Evolutionary conservation across 2,329 filamentous ascomycete genomes (phyloP), one percentile per base, ranked within the genome.

Genomic region (Aurifilum marmelostoma): DNA sequence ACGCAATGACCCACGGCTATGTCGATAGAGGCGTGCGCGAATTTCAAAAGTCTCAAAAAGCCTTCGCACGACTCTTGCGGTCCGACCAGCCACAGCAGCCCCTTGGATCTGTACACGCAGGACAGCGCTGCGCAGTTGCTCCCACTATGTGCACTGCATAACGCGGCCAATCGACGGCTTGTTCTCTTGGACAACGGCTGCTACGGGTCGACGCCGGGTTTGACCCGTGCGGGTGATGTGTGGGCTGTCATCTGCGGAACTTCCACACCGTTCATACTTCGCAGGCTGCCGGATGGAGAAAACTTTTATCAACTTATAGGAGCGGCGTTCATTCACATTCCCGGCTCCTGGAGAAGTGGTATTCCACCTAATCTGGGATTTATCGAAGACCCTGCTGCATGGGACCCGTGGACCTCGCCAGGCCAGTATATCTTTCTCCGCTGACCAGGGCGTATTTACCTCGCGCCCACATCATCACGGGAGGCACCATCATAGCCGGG

Each of bases 281-380:
- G 67, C n/a, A 50, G n/a, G 16, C 34, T 64, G 50, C 37, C 56
- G 43, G 56, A 71, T 66, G 4, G 73, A 66, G 8, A 78, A 72
- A 14, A 82, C 73, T 16, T 80, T 74, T 4, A 74, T 69, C 0
- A 81, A 79, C 41, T 86, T 76, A 43, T 84, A 74, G 52, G 78
- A 73, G 39, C 63, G 7, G 41, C 27, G 5, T 62, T n/a, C 37
- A 3, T 68, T 9, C 24, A 52, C 11, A 56, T 56, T n/a, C 7
- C 47, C 16, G 21, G 32, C 16, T 59, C 1, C 16, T 0, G 16
- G 11, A 18, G 12, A 3, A 7, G 37, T 11, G 56, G 56, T n/a
- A 4, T 1, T 11, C 56, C 56, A n/a, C 6, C 4, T 2, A 1
- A 1, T 21, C 2, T 37, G 8, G 6, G 18, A 0, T 0, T 32